Evolutionary conservation across 1,284 basidiomycete species (phyloP).

Genomic region (Grifola frondosa): DNA sequence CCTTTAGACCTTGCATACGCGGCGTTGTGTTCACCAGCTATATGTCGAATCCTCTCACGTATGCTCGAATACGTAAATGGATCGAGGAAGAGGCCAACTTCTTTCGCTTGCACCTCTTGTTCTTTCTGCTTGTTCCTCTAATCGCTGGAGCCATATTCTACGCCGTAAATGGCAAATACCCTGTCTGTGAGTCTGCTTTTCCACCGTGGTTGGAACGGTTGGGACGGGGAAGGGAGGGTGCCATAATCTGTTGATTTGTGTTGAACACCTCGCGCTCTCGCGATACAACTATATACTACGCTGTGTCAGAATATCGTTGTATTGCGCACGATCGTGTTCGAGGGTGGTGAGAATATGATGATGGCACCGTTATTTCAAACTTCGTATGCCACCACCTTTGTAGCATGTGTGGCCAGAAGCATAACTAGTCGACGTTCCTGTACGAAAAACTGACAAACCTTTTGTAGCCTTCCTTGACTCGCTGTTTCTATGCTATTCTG

Average conservation of each 20-base stretch:
- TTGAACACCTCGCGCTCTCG: too few relatives aligned
- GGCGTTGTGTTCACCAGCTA: too few relatives aligned
- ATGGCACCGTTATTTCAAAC: slow-evolving; percentile 5
- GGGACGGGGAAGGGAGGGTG: not conserved
- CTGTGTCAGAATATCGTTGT: too few relatives aligned
- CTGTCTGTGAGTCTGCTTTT: slow-evolving; percentile 29
- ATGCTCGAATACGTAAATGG: slow-evolving; percentile 13
- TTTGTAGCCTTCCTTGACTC: slow-evolving; percentile 48
- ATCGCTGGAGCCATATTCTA: slow-evolving; percentile 59
- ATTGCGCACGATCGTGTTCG: too few relatives aligned
- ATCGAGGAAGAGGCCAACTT: slow-evolving; percentile 43
- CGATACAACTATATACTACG: too few relatives aligned
- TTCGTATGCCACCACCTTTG: not conserved
- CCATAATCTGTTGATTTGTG: too few relatives aligned
- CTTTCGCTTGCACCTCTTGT: slow-evolving; percentile 53
- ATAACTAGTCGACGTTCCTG: not conserved
- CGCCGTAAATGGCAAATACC: slow-evolving; percentile 49
- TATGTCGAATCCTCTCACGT: too few relatives aligned
- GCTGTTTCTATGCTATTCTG: slow-evolving; percentile 63
- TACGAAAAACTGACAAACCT: not conserved
- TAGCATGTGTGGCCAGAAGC: not conserved
- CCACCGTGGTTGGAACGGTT: not conserved
- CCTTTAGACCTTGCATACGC: too few relatives aligned
- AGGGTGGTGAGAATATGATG: not conserved
- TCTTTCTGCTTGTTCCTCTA: slow-evolving; percentile 58